A percentile compares a stretch with the other conserved stretches of the same genome.
Conservation (phyloP, 768 basidiomycete species). For the Hemileccinum rubropunctum region DNA sequence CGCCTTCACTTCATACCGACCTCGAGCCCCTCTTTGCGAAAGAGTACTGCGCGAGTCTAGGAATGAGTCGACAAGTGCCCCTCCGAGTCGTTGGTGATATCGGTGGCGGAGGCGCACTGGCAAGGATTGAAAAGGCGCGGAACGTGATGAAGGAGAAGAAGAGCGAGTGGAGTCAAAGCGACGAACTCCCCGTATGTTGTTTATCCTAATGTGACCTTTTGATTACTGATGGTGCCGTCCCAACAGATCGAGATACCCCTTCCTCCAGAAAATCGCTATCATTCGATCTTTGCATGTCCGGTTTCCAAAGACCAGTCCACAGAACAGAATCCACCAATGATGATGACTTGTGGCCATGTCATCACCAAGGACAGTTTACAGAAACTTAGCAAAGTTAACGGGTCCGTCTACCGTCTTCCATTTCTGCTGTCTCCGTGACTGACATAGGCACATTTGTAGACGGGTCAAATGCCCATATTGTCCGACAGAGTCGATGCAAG, state of each 20-base stretch:
- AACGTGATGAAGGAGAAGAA: slow-evolving; percentile 91
- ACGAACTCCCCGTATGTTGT: slow-evolving; percentile 76
- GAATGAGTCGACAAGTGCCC: slow-evolving; percentile 87
- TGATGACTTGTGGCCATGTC: slow-evolving; percentile 95
- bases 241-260: slow-evolving; percentile 90
- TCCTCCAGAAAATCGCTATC: slow-evolving; percentile 83
- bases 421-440: background rate
- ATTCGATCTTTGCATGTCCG: slow-evolving; percentile 96
- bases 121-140: slow-evolving; percentile 90
- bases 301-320: slow-evolving; percentile 98
- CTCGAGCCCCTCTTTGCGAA: slow-evolving; percentile 81
- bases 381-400: slow-evolving; percentile 82
- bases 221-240: slow-evolving; percentile 2
- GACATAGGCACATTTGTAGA: slow-evolving; percentile 36
- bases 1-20: slow-evolving; percentile 69
- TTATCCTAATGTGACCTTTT: background rate
- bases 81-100: slow-evolving; percentile 89
- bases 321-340: slow-evolving; percentile 93
- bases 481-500: slow-evolving; percentile 69
- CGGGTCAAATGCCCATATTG: slow-evolving; percentile 98
- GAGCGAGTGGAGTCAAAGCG: slow-evolving; percentile 87
- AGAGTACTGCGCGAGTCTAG: slow-evolving; percentile 84
- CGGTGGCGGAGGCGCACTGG: slow-evolving; percentile 87
- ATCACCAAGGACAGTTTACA: slow-evolving; percentile 89
- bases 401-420: slow-evolving; percentile 49